Evolutionary conservation across 768 basidiomycete species (phyloP).

Genomic region (Xerocomellus amylosporus): DNA sequence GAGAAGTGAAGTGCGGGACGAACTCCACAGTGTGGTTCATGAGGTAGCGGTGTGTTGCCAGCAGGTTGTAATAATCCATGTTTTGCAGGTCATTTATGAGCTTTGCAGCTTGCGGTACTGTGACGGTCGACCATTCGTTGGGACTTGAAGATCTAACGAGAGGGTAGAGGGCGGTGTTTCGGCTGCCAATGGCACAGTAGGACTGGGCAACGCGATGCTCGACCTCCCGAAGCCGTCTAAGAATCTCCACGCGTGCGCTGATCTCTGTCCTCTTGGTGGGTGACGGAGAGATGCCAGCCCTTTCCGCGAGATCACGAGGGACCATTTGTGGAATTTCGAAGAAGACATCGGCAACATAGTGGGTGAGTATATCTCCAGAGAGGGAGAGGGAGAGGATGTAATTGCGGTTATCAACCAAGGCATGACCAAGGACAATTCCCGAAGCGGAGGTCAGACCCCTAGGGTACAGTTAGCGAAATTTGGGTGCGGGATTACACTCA

Average conservation of each 20-base stretch:
- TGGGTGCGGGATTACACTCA: background rate
- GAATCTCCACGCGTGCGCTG: constrained; percentile 61
- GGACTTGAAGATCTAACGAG: constrained; percentile 44
- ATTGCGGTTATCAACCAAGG: constrained; percentile 31
- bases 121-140: constrained; percentile 53
- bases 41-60: constrained; percentile 62
- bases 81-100: constrained; percentile 36
- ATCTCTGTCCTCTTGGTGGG: constrained; percentile 38
- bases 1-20: constrained; percentile 44
- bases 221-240: constrained; percentile 56
- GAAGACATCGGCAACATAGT: constrained; percentile 51
- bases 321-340: constrained; percentile 61
- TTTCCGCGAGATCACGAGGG: constrained; percentile 40
- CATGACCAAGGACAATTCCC: constrained; percentile 30
- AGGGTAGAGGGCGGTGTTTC: constrained; percentile 39
- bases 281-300: constrained; percentile 42
- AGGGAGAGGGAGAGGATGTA: constrained; percentile 31
- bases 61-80: constrained; percentile 35
- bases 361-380: constrained; percentile 51
- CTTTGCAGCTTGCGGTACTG: constrained; percentile 51
- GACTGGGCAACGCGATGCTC: constrained; percentile 47
- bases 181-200: constrained; percentile 33
- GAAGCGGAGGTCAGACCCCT: constrained; percentile 23
- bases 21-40: constrained; percentile 55
- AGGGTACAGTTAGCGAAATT: constrained; percentile 8